Evolutionary conservation across 1,284 basidiomycete genomes (phyloP).

Genomic region (Erythrobasidium hasegawianum): DNA sequence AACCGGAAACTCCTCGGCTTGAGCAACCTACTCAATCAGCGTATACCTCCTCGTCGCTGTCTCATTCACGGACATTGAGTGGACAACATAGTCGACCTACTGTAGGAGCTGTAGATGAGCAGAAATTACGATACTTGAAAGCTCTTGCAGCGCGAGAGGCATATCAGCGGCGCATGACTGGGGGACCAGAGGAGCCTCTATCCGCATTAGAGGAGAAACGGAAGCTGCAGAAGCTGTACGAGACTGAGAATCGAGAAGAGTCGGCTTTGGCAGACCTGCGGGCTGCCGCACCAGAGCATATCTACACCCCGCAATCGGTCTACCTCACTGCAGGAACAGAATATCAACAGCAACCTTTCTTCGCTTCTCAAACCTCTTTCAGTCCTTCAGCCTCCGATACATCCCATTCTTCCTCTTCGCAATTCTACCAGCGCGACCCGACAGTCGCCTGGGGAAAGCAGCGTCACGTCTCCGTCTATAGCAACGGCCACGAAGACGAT

Average conservation of each 20-base stretch:
- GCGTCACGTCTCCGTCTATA: constrained; percentile 7
- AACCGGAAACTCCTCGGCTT: too few relatives aligned
- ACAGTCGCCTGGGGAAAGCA: constrained; percentile 14
- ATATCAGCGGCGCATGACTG: constrained; percentile 28
- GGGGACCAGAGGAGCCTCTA: constrained; percentile 4
- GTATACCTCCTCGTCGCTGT: too few relatives aligned
- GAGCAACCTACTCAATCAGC: too few relatives aligned
- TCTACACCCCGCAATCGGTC: not conserved
- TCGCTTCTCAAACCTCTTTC: constrained; percentile 13
- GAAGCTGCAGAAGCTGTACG: constrained; percentile 20
- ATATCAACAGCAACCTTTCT: constrained; percentile 19
- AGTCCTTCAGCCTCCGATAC: constrained; percentile 9
- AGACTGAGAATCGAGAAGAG: constrained; percentile 19
- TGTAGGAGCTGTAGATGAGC: constrained; percentile 11
- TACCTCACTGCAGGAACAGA: constrained; percentile 23
- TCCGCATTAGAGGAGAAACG: constrained; percentile 31
- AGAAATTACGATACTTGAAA: constrained; percentile 25
- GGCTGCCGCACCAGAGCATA: not conserved
- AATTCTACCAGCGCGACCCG: constrained; percentile 13
- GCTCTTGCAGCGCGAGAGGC: constrained; percentile 31
- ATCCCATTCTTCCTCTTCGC: constrained; percentile 9
- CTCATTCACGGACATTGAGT: too few relatives aligned
- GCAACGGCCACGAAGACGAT: not conserved
- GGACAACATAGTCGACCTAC: too few relatives aligned
- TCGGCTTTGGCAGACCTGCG: not conserved